Conservation (phyloP, 805 yeast genomes). For the Diddensiella transvaalensis region DNA sequence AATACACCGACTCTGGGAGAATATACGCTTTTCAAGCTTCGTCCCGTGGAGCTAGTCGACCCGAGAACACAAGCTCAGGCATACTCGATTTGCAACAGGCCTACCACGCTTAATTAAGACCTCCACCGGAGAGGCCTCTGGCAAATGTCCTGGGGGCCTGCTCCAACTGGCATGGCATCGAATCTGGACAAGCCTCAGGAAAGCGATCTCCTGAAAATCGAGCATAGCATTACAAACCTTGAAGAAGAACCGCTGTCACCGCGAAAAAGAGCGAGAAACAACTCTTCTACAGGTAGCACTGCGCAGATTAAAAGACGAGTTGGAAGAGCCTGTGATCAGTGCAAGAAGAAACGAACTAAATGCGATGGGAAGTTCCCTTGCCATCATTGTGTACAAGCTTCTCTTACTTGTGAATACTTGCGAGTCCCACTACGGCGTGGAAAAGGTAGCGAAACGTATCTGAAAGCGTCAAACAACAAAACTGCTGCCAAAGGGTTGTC, state of each 20-base stretch:
- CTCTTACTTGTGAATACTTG: constrained; percentile 34
- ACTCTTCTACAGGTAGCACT: neutral
- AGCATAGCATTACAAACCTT: too few species aligned
- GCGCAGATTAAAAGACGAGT: neutral
- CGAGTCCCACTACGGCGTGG: constrained; percentile 46
- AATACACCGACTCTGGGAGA: too few species aligned
- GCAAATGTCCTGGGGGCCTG: neutral
- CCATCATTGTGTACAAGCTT: constrained; percentile 35
- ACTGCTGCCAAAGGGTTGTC: constrained; percentile 14
- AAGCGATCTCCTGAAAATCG: neutral
- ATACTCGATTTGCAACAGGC: too few species aligned
- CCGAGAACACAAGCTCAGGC: too few species aligned
- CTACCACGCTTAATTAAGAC: too few species aligned
- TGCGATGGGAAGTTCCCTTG: constrained; percentile 49
- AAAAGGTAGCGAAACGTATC: constrained; percentile 35
- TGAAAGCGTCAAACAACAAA: constrained; percentile 9
- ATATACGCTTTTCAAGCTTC: too few species aligned
- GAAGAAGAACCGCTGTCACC: neutral
- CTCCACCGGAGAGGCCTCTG: constrained; percentile 1
- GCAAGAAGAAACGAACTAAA: constrained; percentile 45
- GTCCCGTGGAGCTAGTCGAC: too few species aligned
- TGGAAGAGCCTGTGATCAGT: constrained; percentile 44
- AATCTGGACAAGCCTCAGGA: neutral
- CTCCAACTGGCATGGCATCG: neutral
- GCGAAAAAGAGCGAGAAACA: neutral